A percentile compares a stretch with the other conserved stretches of the same genome.
Conservation (phyloP, 352 stramenopile genomes). For the Nothophytophthora sp. region DNA sequence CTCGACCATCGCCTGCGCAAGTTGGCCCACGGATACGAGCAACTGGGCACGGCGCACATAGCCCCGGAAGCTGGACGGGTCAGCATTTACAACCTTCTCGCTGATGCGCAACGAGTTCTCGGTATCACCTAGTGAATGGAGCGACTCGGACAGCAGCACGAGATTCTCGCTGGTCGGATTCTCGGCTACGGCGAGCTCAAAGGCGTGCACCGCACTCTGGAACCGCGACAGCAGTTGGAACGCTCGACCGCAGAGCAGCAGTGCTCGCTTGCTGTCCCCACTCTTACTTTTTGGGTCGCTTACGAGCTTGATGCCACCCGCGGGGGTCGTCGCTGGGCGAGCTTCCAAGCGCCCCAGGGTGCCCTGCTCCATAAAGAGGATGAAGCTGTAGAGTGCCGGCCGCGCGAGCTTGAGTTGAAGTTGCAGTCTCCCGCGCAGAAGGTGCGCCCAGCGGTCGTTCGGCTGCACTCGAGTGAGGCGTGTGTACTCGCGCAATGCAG, state of each 20-base stretch:
- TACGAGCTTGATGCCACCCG: neutral
- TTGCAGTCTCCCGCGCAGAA: conserved; percentile 59
- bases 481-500: conserved; percentile 63
- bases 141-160: conserved; percentile 74
- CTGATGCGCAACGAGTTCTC: conserved; percentile 77
- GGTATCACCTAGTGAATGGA: conserved; percentile 80
- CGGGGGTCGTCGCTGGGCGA: neutral
- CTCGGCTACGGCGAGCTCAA: conserved; percentile 57
- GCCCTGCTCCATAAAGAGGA: conserved; percentile 63
- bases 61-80: conserved; percentile 59
- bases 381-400: conserved; percentile 75
- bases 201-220: conserved; percentile 59
- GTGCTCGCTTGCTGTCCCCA: conserved; percentile 41
- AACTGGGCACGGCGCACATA: conserved; percentile 73
- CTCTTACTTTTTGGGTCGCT: conserved; percentile 1
- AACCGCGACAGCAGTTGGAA: conserved; percentile 77
- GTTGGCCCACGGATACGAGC: conserved; percentile 48
- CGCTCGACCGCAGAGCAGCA: conserved; percentile 59
- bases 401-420: conserved; percentile 57
- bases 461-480: conserved; percentile 62
- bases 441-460: conserved; percentile 58
- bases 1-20: conserved; percentile 49
- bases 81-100: conserved; percentile 63
- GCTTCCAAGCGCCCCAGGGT: conserved; percentile 1
- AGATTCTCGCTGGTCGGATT: conserved; percentile 75